phyloP scores from a whole-genome alignment of 1,284 basidiomycete genomes.

The Ganoderma multipileum region DNA sequence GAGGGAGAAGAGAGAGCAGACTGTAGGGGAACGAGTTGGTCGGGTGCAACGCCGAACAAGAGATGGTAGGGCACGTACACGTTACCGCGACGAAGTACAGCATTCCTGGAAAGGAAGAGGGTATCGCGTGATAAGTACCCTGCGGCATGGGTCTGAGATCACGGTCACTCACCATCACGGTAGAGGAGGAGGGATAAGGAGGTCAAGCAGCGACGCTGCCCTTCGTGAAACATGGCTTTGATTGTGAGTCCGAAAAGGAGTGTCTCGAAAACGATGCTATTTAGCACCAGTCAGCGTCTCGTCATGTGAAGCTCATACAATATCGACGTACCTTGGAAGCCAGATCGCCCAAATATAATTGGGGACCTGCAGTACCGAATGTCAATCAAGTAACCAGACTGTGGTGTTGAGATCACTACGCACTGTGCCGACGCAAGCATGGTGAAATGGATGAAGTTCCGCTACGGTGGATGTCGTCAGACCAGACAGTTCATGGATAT shows the following conservation, averaged over 20 bases:
- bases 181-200: constrained; percentile 39
- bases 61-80: constrained; percentile 24
- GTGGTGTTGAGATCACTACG: constrained; percentile 10
- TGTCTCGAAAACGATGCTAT: constrained; percentile 40
- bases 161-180: constrained; percentile 36
- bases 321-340: constrained; percentile 37
- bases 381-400: neutral
- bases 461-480: constrained; percentile 21
- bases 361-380: constrained; percentile 31
- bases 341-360: constrained; percentile 39
- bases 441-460: constrained; percentile 34
- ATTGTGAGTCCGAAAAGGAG: constrained; percentile 41
- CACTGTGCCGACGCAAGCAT: constrained; percentile 38
- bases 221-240: constrained; percentile 35
- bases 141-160: neutral
- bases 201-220: constrained; percentile 35
- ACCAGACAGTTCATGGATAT: neutral
- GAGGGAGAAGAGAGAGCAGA: constrained; percentile 41
- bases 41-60: neutral
- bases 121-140: neutral
- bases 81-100: constrained; percentile 41
- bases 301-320: neutral
- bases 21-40: constrained; percentile 19
- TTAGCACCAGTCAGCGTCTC: constrained; percentile 4
- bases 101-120: constrained; percentile 31